Base-by-base conservation (phyloP, 176 grass and related monocot genomes). In the Eleusine indica region DNA sequence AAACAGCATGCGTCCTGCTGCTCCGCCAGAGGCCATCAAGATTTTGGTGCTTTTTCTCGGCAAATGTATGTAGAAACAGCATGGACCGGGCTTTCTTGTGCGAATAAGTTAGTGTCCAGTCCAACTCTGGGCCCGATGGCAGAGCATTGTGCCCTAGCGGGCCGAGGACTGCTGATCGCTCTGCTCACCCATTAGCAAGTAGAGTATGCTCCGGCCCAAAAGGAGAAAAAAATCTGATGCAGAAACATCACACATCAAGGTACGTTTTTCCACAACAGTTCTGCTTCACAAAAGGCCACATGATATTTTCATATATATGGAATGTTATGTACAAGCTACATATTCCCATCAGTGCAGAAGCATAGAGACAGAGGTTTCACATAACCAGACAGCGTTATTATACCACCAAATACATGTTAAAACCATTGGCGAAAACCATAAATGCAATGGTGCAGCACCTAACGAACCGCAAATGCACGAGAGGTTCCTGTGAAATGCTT, bases 401-500 rank as follows among this genome's bases (percentile, higher is more conserved):
- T 58, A 75, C 70, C 32, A 53, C 9, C 69, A 61, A 21, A 48
- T 17, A 71, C 39, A 48, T 41, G 60, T 78, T 82, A 82, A 82
- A 54, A 58, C 37, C 13, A 64, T 13, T 7, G n/a, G 43, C 5
- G 22, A 17, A 39, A 65, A 19, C 65, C 56, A 9, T 46, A 2
- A 13, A 71, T 35, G 25, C 44, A 22, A 85, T 35, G 14, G 54
- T 54, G 19, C 29, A 46, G 68, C 58, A 14, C 76, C 71, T 89
- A 93, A 70, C 76, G 82, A 66, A 97, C 90, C 0, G 85, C 91
- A 42, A 99, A 99, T 1, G 96, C 96, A 12, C 85, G 89, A 21
- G 93, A 96, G 47, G 87, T 70, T 32, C 96, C 96, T 9, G 96
- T 99, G 29, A 99, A 99, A 89, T 96, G 91, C 4, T 76, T 89